These are phyloP conservation scores for Coemansia sp. DNA, from an alignment of 192 early-diverging fungal species.

Conservation along the genomic window DNA sequence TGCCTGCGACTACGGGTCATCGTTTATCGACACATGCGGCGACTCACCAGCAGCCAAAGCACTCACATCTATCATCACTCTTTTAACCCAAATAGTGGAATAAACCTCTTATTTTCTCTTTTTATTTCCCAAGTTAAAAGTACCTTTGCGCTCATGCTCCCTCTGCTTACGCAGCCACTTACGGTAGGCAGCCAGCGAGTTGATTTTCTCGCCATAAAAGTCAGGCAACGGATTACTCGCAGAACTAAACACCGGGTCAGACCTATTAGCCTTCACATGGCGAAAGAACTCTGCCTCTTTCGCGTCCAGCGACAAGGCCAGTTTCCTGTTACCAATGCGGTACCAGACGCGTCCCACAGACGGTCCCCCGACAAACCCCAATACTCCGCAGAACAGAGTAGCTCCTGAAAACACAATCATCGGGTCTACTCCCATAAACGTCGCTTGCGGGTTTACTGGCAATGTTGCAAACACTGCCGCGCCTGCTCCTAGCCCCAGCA, in stretches of 20 bases:
- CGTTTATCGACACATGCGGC: slow-evolving; percentile 84
- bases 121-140: slow-evolving; percentile 59
- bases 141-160: slow-evolving; percentile 67
- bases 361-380: slow-evolving; percentile 65
- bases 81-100: slow-evolving; percentile 14
- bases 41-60: slow-evolving; percentile 81
- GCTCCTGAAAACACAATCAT: slow-evolving; percentile 56
- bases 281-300: slow-evolving; percentile 60
- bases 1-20: slow-evolving; percentile 82
- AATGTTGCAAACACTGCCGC: slow-evolving; percentile 58
- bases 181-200: slow-evolving; percentile 76
- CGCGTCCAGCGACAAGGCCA: slow-evolving; percentile 41
- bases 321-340: slow-evolving; percentile 52
- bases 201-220: slow-evolving; percentile 92
- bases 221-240: slow-evolving; percentile 78
- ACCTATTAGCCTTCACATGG: slow-evolving; percentile 62
- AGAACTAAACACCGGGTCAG: slow-evolving; percentile 64
- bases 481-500: slow-evolving; percentile 49
- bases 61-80: slow-evolving; percentile 59
- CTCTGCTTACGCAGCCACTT: slow-evolving; percentile 87
- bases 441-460: slow-evolving; percentile 61
- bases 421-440: slow-evolving; percentile 67
- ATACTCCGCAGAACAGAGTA: slow-evolving; percentile 57
- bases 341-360: slow-evolving; percentile 61
- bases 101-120: background rate